phyloP scores from a whole-genome alignment of 176 grass and related monocot genomes.

The Oryza punctata region DNA sequence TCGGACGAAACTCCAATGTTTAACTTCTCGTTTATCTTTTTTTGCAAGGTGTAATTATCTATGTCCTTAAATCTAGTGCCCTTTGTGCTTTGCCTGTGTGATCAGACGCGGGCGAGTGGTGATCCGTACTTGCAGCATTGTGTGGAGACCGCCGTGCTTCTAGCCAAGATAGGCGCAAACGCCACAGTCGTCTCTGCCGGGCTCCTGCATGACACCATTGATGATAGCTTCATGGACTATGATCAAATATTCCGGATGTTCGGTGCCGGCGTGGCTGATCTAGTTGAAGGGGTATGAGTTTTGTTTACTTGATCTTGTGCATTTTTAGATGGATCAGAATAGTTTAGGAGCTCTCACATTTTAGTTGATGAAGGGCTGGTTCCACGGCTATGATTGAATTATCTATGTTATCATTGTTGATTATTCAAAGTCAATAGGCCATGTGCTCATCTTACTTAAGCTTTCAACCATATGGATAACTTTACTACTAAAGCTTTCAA shows the following conservation, averaged over 20 bases:
- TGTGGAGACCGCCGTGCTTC: constrained; percentile 78
- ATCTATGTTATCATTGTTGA: constrained; percentile 15
- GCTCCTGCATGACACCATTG: constrained; percentile 86
- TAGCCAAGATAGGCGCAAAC: constrained; percentile 78
- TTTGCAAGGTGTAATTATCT: not conserved
- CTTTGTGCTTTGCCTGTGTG: constrained; percentile 31
- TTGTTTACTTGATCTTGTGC: constrained; percentile 3
- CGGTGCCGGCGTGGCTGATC: constrained; percentile 75
- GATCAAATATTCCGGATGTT: constrained; percentile 77
- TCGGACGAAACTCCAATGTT: not conserved
- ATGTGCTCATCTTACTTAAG: constrained; percentile 34
- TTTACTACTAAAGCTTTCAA: constrained; percentile 6
- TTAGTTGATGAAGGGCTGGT: not conserved
- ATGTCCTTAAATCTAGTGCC: constrained; percentile 24
- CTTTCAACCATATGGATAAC: not conserved
- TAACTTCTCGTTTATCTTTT: not conserved
- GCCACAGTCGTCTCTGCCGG: constrained; percentile 67
- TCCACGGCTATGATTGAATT: constrained; percentile 28
- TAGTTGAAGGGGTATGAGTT: constrained; percentile 89
- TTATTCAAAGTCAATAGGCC: constrained; percentile 23
- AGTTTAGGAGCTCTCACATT: not conserved
- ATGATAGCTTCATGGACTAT: constrained; percentile 87
- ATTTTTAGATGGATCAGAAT: constrained; percentile 27
- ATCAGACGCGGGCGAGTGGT: constrained; percentile 79
- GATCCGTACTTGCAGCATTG: constrained; percentile 93